Evolutionary conservation across 164 flowering plant species (phyloP).

Genomic region (Macadamia integrifolia): DNA sequence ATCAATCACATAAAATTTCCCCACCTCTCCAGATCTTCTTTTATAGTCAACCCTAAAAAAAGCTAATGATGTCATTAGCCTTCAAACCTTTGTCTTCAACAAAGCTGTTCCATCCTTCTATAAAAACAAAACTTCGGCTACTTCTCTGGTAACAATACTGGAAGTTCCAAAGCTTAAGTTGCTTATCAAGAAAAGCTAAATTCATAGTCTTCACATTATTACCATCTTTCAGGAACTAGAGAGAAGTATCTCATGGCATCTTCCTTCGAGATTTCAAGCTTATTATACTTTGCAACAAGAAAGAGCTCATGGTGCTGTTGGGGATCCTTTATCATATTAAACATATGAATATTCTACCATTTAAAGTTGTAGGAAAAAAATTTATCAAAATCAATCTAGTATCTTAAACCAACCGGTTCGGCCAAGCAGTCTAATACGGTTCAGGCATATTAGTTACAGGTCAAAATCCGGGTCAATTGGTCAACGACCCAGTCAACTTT

Average conservation of each 20-base stretch:
- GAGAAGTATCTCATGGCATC: slow-evolving; percentile 57
- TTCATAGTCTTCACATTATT: slow-evolving; percentile 15
- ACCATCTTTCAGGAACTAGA: slow-evolving; percentile 14
- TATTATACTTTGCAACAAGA: slow-evolving; percentile 72
- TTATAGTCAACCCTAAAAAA: slow-evolving; percentile 31
- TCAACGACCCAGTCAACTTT: too few relatives aligned
- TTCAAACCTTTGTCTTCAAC: slow-evolving; percentile 55
- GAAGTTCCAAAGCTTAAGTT: slow-evolving; percentile 53
- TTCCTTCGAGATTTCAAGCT: slow-evolving; percentile 79
- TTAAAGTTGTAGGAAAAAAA: too few relatives aligned
- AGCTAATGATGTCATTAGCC: slow-evolving; percentile 41
- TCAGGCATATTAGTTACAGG: too few relatives aligned
- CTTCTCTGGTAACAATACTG: slow-evolving; percentile 83
- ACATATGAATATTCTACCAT: too few relatives aligned
- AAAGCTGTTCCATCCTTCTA: slow-evolving; percentile 71
- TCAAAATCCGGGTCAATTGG: too few relatives aligned
- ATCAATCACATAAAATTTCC: slow-evolving; percentile 23
- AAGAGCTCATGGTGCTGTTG: slow-evolving; percentile 34
- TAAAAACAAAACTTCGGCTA: slow-evolving; percentile 79
- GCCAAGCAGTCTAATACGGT: too few relatives aligned
- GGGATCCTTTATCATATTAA: too few relatives aligned
- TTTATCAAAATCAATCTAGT: too few relatives aligned
- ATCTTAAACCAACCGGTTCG: too few relatives aligned
- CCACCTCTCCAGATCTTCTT: slow-evolving; percentile 5
- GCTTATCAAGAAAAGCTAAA: slow-evolving; percentile 39